phyloP scores from a whole-genome alignment of 768 basidiomycete species.

The Lactifluus rugatus region DNA sequence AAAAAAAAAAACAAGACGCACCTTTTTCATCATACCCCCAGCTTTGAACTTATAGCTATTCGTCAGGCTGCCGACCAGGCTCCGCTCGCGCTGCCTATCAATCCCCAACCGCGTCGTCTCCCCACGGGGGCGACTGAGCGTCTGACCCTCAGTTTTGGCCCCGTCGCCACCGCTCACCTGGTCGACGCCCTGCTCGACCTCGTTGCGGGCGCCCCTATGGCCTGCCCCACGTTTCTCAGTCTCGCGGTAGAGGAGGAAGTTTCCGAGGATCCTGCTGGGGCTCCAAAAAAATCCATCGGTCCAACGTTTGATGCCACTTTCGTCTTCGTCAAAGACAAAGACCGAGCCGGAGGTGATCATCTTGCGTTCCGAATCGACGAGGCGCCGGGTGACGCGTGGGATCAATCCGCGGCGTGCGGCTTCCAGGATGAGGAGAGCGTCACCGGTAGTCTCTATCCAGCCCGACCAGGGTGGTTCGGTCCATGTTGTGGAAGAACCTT shows the following conservation, averaged over 20 bases:
- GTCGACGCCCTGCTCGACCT: conserved; percentile 26
- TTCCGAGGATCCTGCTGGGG: conserved; percentile 85
- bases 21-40: conserved; percentile 97
- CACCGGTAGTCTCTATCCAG: conserved; percentile 91
- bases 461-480: conserved; percentile 88
- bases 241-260: conserved; percentile 92
- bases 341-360: conserved; percentile 92
- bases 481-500: conserved; percentile 40
- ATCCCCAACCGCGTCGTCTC: conserved; percentile 39
- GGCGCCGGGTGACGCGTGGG: conserved; percentile 81
- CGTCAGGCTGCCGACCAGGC: conserved; percentile 82
- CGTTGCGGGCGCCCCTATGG: conserved; percentile 43
- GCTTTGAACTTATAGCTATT: conserved; percentile 90
- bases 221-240: conserved; percentile 74
- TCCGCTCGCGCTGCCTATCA: conserved; percentile 70
- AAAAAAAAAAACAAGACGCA: conserved; percentile 28
- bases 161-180: conserved; percentile 13
- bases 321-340: conserved; percentile 96
- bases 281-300: conserved; percentile 98
- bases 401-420: conserved; percentile 85
- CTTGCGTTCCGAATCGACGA: conserved; percentile 85
- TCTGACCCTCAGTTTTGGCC: conserved; percentile 27
- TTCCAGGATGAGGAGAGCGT: conserved; percentile 94
- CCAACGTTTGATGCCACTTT: conserved; percentile 96
- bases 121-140: conserved; percentile 56